Base-by-base conservation (phyloP, 331 rosid genomes). In the Rosa hybrid region DNA sequence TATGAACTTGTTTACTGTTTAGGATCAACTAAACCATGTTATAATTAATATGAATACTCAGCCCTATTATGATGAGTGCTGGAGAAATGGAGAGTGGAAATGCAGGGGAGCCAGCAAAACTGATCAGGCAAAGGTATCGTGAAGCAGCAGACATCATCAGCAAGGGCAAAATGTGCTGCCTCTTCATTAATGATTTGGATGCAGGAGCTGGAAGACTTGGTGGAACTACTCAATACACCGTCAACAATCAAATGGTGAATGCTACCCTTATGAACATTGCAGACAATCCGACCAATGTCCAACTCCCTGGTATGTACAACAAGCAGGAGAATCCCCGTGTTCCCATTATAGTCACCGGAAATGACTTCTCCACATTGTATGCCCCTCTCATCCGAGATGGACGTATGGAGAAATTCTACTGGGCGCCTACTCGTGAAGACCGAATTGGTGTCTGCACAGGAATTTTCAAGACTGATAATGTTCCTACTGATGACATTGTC, bases 311-410 rank as follows among this genome's bases (percentile, higher is more conserved):
- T 8, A 89, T 89, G 92, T 89, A 89, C 80, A 89, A 86, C 85
- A 89, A 89, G 82, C 84, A 82, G 59, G 92, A 86, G 34, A 89
- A 86, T 75, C 92, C 90, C 18, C 89, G 92, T 5, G 90, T 89
- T 10, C 92, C 92, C 7, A 38, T 86, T 77, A 57, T 89, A 3
- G 90, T 76, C 84, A 89, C 92, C 2, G 92, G 92, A 7, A 89
- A 89, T 59, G 92, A 89, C 80, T 86, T 89, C 83, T 89, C 92
- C 48, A 89, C 90, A 13, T 81, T 89, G 81, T 89, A 89, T 13
- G 92, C 90, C 8, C 92, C 92, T 83, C 90, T 89, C 75, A 86
- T 89, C 62, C 92, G 92, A n/a, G 92, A 89, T 71, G 92, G 92
- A 21, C 90, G 92, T 14, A 89, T 89, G 92, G 92, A 89, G 49